Percentiles rank a stretch among this genome's conserved stretches.
Evolutionary conservation across 768 basidiomycete genomes (phyloP).

Genomic region (Leccinellum rugosiceps): DNA sequence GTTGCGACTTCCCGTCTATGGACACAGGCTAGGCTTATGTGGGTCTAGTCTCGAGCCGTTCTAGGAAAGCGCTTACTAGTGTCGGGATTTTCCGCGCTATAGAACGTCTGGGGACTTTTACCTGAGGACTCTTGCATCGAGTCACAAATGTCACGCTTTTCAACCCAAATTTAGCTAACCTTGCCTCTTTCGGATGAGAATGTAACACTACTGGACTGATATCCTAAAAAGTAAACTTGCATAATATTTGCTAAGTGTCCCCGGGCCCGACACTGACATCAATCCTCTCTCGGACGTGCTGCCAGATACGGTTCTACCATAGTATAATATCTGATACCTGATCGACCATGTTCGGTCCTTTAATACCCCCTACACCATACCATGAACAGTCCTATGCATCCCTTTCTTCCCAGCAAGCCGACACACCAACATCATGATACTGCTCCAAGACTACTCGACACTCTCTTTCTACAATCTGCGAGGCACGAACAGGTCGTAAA

Average conservation of each 20-base stretch:
- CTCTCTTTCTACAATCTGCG: not conserved
- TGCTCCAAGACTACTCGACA: not conserved
- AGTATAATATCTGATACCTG: not conserved
- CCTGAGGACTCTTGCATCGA: not conserved
- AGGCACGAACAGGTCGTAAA: not conserved
- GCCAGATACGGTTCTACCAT: not conserved
- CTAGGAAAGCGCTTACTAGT: not conserved
- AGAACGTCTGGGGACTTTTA: not conserved
- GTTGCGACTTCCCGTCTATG: too few species aligned
- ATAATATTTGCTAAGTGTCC: not conserved
- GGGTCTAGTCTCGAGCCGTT: not conserved
- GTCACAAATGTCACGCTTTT: not conserved
- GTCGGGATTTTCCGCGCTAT: not conserved
- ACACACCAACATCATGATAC: not conserved
- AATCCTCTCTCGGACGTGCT: not conserved
- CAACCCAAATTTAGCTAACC: not conserved
- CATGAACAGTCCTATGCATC: not conserved
- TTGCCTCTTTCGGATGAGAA: not conserved
- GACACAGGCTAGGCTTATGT: too few species aligned
- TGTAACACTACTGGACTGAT: not conserved
- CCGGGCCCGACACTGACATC: not conserved
- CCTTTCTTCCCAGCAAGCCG: not conserved
- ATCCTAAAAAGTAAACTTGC: not conserved
- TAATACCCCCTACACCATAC: not conserved
- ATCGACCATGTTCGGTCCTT: not conserved